Conservation (phyloP, 78 protist species). For the Dictyostelium brefeldianum region DNA sequence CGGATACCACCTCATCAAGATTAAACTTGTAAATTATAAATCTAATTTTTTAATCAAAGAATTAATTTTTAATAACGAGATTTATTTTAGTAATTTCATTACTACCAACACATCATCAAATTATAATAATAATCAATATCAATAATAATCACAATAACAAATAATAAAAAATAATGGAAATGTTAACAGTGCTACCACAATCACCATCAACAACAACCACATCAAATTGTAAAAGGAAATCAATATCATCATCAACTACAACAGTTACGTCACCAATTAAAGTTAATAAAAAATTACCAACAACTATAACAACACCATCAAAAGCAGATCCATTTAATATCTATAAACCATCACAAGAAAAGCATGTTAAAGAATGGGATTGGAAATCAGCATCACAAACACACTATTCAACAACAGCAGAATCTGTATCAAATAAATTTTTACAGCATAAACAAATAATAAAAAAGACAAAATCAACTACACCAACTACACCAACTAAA, state of each 20-base stretch:
- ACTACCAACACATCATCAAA: background rate
- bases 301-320: background rate
- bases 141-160: background rate
- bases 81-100: too few relatives aligned
- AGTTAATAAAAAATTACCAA: background rate
- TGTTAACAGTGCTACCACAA: background rate
- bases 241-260: constrained; percentile 8
- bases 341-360: background rate
- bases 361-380: constrained; percentile 63
- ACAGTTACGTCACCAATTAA: background rate
- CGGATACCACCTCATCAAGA: too few relatives aligned
- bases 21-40: too few relatives aligned
- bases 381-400: constrained; percentile 55
- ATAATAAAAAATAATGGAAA: background rate
- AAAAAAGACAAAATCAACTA: background rate
- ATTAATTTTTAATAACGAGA: too few relatives aligned
- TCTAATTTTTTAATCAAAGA: too few relatives aligned
- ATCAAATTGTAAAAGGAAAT: constrained; percentile 25
- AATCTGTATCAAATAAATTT: background rate
- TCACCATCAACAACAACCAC: background rate
- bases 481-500: background rate
- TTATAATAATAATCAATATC: background rate
- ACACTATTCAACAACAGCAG: constrained; percentile 3
- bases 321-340: background rate
- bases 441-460: background rate